Conservation (phyloP, 1,139 yeast genomes). For the Petasospora rhodanensis region DNA sequence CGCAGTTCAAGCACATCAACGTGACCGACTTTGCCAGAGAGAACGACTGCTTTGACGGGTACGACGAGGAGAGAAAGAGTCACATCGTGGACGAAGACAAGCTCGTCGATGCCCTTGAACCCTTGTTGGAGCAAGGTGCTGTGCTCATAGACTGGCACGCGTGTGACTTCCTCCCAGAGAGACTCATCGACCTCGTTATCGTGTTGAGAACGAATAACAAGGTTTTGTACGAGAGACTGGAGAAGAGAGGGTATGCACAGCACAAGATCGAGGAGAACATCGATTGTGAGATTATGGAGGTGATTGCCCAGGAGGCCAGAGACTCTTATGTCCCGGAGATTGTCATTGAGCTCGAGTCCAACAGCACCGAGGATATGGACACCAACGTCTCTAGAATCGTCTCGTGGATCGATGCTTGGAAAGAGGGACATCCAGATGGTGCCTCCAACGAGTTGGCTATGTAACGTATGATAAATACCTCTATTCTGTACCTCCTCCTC, state of each 20-base stretch:
- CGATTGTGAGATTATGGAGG: slow-evolving; percentile 97
- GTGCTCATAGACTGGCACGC: slow-evolving; percentile 93
- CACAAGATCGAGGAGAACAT: slow-evolving; percentile 84
- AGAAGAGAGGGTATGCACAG: slow-evolving; percentile 70
- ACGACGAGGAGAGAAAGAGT: slow-evolving; percentile 79
- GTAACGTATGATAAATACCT: too few species aligned
- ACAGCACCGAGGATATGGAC: slow-evolving; percentile 71
- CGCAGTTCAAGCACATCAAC: slow-evolving; percentile 52
- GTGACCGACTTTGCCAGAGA: slow-evolving; percentile 83
- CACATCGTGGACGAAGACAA: slow-evolving; percentile 91
- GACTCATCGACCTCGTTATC: slow-evolving; percentile 85
- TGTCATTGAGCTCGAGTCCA: slow-evolving; percentile 74
- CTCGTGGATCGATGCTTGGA: slow-evolving; percentile 77
- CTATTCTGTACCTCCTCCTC: background rate
- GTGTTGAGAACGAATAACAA: slow-evolving; percentile 79
- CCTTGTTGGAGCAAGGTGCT: slow-evolving; percentile 79
- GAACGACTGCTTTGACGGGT: slow-evolving; percentile 73
- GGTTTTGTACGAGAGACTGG: slow-evolving; percentile 67
- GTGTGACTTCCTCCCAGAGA: slow-evolving; percentile 90
- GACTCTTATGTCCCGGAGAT: slow-evolving; percentile 76
- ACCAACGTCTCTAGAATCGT: slow-evolving; percentile 70
- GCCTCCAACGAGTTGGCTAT: slow-evolving; percentile 32
- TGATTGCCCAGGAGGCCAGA: slow-evolving; percentile 78
- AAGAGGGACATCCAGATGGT: slow-evolving; percentile 43
- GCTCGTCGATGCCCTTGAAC: slow-evolving; percentile 75